These are phyloP conservation scores for Fusarium annulatum DNA, from an alignment of 2,329 filamentous ascomycete species.

Conservation along the genomic window DNA sequence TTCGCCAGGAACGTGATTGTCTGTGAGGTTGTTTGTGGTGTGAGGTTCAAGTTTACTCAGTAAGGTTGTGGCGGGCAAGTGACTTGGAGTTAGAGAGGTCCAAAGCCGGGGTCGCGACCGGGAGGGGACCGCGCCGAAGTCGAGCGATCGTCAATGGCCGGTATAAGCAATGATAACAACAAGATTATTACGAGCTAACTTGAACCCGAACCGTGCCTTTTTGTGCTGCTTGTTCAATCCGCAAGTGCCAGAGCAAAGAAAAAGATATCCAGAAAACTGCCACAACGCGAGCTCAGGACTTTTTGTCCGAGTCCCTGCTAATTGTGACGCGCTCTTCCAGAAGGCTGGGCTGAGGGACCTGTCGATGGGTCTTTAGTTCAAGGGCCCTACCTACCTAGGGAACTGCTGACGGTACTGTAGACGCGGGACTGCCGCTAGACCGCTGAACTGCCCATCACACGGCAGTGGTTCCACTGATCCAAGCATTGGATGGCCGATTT, in stretches of 20 bases:
- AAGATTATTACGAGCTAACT: neutral
- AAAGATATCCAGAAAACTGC: neutral
- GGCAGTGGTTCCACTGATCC: slow-evolving; percentile 1
- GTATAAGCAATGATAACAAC: neutral
- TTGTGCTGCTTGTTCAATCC: neutral
- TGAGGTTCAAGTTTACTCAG: slow-evolving; percentile 32
- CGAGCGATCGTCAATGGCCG: neutral
- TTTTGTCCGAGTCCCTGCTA: slow-evolving; percentile 9
- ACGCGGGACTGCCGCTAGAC: slow-evolving; percentile 9
- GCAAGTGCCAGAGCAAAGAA: neutral
- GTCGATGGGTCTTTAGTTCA: no score
- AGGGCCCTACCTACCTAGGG: neutral
- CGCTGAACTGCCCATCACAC: slow-evolving; percentile 23
- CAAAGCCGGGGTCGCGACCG: slow-evolving; percentile 32
- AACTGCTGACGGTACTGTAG: neutral
- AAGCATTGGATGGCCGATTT: neutral
- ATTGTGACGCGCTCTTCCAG: slow-evolving; percentile 33
- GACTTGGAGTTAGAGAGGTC: slow-evolving; percentile 27
- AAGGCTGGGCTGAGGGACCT: slow-evolving; percentile 16
- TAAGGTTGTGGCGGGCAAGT: slow-evolving; percentile 29
- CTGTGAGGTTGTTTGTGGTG: slow-evolving; percentile 20
- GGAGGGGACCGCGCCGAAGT: slow-evolving; percentile 24
- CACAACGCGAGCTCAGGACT: slow-evolving; percentile 13
- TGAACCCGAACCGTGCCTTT: neutral
- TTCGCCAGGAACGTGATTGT: neutral